Conservation (phyloP, 164 flowering plant genomes). For the Tetrastigma voinierianum region DNA sequence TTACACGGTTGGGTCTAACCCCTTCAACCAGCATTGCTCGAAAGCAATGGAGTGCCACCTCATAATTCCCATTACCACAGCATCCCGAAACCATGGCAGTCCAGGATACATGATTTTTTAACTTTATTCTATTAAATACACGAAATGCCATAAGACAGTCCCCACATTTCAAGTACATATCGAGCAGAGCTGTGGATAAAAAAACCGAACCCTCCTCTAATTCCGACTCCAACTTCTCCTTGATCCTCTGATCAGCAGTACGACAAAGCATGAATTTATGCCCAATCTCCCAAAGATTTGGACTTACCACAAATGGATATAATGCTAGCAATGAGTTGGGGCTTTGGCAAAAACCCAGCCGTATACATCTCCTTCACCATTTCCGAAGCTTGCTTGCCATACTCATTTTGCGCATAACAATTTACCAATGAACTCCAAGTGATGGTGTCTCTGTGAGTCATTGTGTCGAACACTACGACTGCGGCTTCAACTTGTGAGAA, state of each 20-base stretch:
- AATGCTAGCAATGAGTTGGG: constrained; percentile 46
- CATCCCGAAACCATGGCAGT: constrained; percentile 61
- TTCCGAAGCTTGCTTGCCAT: constrained; percentile 19
- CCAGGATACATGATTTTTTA: constrained; percentile 61
- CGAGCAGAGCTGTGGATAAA: constrained; percentile 48
- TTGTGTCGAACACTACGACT: constrained; percentile 42
- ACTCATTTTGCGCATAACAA: constrained; percentile 47
- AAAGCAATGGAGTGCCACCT: constrained; percentile 35
- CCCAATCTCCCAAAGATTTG: constrained; percentile 29
- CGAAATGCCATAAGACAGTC: constrained; percentile 31
- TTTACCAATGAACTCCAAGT: constrained; percentile 58
- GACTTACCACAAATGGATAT: constrained; percentile 31
- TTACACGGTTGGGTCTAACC: constrained; percentile 49
- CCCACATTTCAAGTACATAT: constrained; percentile 44
- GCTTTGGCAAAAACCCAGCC: constrained; percentile 33
- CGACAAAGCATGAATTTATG: constrained; percentile 42
- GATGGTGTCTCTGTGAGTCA: constrained; percentile 51
- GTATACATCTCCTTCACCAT: constrained; percentile 33
- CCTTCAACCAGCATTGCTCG: constrained; percentile 48
- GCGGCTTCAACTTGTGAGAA: constrained; percentile 25
- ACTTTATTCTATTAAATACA: constrained; percentile 39
- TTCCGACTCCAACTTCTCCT: background rate
- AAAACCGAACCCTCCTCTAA: constrained; percentile 20
- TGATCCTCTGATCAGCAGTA: constrained; percentile 27
- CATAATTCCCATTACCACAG: constrained; percentile 19